phyloP scores from a whole-genome alignment of 768 basidiomycete genomes.

The Suillus brevipes region DNA sequence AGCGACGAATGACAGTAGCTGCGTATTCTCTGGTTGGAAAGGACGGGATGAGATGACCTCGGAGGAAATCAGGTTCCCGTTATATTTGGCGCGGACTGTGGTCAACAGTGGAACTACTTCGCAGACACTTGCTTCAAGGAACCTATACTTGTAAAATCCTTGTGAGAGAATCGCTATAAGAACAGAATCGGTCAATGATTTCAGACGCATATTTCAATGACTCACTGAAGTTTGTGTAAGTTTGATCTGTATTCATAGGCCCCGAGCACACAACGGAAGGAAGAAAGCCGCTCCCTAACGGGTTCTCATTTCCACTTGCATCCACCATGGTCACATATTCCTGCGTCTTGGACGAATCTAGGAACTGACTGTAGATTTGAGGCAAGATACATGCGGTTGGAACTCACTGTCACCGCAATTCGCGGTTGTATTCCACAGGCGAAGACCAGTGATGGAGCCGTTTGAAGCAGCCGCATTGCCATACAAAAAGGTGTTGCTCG shows the following conservation, averaged over 20 bases:
- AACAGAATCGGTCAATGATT: background rate
- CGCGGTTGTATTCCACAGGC: conserved; percentile 4
- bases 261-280: conserved; percentile 14
- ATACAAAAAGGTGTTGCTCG: background rate
- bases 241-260: background rate
- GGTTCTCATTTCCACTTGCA: background rate
- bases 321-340: conserved; percentile 9
- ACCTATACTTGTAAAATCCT: conserved; percentile 9
- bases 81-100: conserved; percentile 7
- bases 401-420: conserved; percentile 5
- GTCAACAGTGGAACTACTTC: conserved; percentile 10
- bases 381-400: no score
- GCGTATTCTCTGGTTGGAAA: conserved; percentile 1
- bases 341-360: background rate
- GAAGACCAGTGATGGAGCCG: background rate
- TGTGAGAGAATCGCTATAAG: conserved; percentile 6
- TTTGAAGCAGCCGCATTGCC: background rate
- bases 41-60: background rate
- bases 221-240: conserved; percentile 8
- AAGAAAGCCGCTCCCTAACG: conserved; percentile 5
- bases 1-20: conserved; percentile 15
- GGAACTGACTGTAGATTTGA: background rate
- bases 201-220: background rate
- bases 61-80: background rate
- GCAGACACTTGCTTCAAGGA: conserved; percentile 11